Base-by-base conservation (phyloP, 1,284 basidiomycete species). In the Leccinum angustisporum region DNA sequence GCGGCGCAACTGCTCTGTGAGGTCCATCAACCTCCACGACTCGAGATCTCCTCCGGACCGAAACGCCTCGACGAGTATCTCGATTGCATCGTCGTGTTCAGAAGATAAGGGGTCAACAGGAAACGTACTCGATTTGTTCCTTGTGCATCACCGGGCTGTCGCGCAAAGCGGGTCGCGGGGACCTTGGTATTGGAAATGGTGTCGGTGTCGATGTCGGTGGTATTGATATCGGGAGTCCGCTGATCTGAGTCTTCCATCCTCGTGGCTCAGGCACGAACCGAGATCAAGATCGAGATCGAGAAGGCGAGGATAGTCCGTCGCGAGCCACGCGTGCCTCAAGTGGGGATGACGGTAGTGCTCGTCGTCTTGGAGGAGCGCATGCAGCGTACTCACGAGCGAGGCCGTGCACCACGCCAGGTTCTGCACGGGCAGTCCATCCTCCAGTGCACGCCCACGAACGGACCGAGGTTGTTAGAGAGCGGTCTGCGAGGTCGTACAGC, bases 361-460 rank as follows among this genome's bases (percentile, higher is more conserved):
- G 1, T 72, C 66, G 16, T 77, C 73, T 21, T 71, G 70, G 33
- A 80, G 74, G 30, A 81, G 66, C 0, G 63, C 67, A 2, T 67
- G 67, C 14, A 84, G 75, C 5, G 75, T 72, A 57, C 79, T 77
- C 53, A 84, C 73, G 36, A 85, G 73, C 1, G 77, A 74, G 59
- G 78, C 73, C 0, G 81, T 81, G 61, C 83, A 85, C 54, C 75
- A 75, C 0, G 73, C 69, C 1, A 84, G 72, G 14, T 75, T 65
- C 18, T 73, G 70, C 1, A 75, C 66, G 0, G 77, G 67, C 27
- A 83, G 72, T 83, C 81, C 78, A 81, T 81, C 34, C 80, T 71
- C 83, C 83, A 84, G 64, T 84, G 79, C 10, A 84, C 76, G 1
- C 76, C 79, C 1, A 81, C 66, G 66, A 81, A 83, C 0, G 77